Percentiles rank a stretch among this genome's conserved stretches.
Evolutionary conservation across 192 early-diverging fungal genomes (phyloP).

Genomic region (Rhizoclosmatium sp.): DNA sequence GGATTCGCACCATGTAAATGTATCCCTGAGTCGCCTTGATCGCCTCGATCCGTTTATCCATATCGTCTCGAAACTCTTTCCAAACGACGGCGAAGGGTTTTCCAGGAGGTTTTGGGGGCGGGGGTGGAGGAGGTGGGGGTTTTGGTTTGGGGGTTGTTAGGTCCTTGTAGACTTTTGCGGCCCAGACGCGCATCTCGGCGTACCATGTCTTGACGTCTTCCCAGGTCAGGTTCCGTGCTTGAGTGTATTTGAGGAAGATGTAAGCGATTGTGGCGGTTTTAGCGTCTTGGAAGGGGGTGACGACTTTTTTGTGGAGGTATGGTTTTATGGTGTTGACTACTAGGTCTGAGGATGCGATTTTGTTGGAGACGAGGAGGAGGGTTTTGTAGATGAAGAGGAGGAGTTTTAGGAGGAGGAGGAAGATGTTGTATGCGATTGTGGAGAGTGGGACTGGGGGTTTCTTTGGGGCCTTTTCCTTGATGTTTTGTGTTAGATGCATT

Average conservation of each 20-base stretch:
- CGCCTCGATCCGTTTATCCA: not conserved
- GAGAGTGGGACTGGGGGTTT: slow-evolving; percentile 1
- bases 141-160: slow-evolving; percentile 23
- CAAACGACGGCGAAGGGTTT: slow-evolving; percentile 17
- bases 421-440: not conserved
- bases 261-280: not conserved
- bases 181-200: not conserved
- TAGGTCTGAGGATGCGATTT: not conserved
- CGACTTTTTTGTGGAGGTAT: not conserved
- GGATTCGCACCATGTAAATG: not conserved
- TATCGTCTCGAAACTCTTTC: not conserved
- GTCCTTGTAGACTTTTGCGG: not conserved
- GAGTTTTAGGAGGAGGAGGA: not conserved
- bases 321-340: not conserved
- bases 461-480: not conserved
- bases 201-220: not conserved
- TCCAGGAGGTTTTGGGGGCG: slow-evolving; percentile 5
- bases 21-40: not conserved
- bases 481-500: not conserved
- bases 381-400: slow-evolving; percentile 8
- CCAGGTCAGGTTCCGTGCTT: slow-evolving; percentile 1
- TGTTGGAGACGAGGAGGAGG: not conserved
- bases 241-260: not conserved
- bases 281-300: not conserved
- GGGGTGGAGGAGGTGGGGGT: slow-evolving; percentile 28